phyloP scores from a whole-genome alignment of 805 yeast genomes.

The Wickerhamomyces queroliae region DNA sequence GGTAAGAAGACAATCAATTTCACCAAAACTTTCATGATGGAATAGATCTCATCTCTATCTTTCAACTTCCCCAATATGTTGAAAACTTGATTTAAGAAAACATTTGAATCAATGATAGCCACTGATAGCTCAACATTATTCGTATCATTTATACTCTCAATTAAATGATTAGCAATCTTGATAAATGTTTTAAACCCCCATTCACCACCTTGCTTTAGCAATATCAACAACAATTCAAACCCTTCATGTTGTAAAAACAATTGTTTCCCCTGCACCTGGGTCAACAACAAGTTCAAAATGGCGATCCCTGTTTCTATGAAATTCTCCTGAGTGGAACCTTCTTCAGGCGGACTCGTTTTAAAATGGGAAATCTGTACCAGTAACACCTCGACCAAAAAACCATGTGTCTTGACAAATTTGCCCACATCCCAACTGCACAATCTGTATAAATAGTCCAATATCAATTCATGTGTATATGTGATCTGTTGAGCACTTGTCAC shows the following conservation, averaged over 20 bases:
- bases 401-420: neutral
- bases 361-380: conserved; percentile 4
- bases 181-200: conserved; percentile 10
- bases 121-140: conserved; percentile 9
- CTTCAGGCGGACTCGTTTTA: neutral
- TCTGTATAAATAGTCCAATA: neutral
- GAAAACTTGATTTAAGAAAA: conserved; percentile 12
- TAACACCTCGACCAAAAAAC: neutral
- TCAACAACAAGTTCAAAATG: conserved; percentile 4
- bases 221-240: conserved; percentile 9
- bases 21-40: conserved; percentile 6
- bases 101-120: conserved; percentile 6
- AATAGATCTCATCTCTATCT: conserved; percentile 3
- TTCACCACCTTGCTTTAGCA: conserved; percentile 5
- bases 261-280: conserved; percentile 4
- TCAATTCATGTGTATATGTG: neutral
- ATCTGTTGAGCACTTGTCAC: neutral
- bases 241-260: conserved; percentile 14
- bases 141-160: conserved; percentile 9
- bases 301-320: conserved; percentile 10
- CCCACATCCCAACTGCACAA: neutral
- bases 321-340: conserved; percentile 4
- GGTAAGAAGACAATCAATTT: conserved; percentile 15
- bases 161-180: conserved; percentile 6
- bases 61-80: conserved; percentile 3